Conservation (phyloP, 2,329 filamentous ascomycete species). For the Alternaria dauci region DNA sequence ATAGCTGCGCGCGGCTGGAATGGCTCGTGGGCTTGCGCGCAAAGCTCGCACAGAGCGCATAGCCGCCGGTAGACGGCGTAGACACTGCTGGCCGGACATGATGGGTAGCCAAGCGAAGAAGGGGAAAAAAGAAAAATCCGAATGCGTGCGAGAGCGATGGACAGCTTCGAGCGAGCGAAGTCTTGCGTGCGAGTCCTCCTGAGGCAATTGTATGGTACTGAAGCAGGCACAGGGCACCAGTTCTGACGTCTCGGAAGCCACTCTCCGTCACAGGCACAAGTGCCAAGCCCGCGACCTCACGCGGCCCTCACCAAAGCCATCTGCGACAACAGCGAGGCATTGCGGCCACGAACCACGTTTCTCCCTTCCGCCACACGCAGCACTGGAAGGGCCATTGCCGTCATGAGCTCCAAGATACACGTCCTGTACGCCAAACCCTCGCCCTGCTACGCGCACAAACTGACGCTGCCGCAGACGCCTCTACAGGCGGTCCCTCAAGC, state of each 20-base stretch:
- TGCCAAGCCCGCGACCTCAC: conserved; percentile 40
- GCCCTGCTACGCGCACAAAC: conserved; percentile 23
- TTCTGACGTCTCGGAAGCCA: conserved; percentile 42
- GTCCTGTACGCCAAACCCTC: conserved; percentile 44
- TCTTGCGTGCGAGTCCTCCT: conserved; percentile 10
- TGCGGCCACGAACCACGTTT: conserved; percentile 33
- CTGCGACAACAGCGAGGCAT: conserved; percentile 37
- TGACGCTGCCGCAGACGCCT: conserved; percentile 65
- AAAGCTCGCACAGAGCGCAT: conserved; percentile 43
- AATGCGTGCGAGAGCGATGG: conserved; percentile 16
- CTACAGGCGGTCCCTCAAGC: conserved; percentile 91
- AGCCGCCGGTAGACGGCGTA: conserved; percentile 45
- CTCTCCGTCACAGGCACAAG: conserved; percentile 32
- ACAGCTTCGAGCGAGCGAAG: conserved; percentile 16
- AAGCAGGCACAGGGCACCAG: conserved; percentile 29
- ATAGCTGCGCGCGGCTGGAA: conserved; percentile 44
- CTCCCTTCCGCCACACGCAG: conserved; percentile 22
- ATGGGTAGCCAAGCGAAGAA: conserved; percentile 18
- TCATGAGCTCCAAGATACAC: conserved; percentile 53
- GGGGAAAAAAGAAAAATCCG: conserved; percentile 17
- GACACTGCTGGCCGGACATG: conserved; percentile 52
- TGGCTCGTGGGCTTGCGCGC: conserved; percentile 40
- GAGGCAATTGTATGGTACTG: conserved; percentile 40
- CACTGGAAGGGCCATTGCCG: conserved; percentile 26
- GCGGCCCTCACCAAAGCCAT: conserved; percentile 27